Base-by-base conservation (phyloP, 2,329 filamentous ascomycete species). In the Aspergillus novoparasiticus region DNA sequence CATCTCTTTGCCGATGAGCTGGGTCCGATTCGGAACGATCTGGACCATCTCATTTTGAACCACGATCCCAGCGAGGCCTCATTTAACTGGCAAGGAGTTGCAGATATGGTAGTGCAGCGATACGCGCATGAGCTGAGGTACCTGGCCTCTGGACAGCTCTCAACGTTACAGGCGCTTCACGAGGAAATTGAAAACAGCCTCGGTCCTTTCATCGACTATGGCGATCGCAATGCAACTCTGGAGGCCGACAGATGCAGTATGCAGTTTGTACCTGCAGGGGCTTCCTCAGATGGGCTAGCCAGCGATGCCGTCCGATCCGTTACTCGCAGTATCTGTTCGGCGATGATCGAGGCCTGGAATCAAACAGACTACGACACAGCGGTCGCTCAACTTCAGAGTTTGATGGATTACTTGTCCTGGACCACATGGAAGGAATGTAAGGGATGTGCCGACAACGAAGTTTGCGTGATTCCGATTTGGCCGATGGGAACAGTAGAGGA, bases 381-480 rank as follows among this genome's bases (percentile, higher is more conserved):
- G 0, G 58, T 79, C 3, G 63, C 70, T 3, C 66, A 69, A 2
- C 65, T 85, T 19, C 68, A 75, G 8, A 66, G 73, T 0, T 71
- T 90, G 19, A 81, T 84, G 23, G 64, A 74, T 1, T 83, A 83
- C 61, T 77, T 90, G 2, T 79, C 80, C 8, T 90, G 88, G 88
- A 82, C 85, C 4, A 81, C 76, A 0, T 90, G 86, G 86, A 88
- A 86, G 68, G 79, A 83, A 57, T 86, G 86, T 58, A 76, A 79
- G 8, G 79, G 80, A 0, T 90, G 88, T 69, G 73, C 69, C 0
- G 78, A 80, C 9, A 80, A 85, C 51, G 83, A 90, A 73, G 73
- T 88, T 3, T 87, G 87, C 64, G 82, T 86, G 53, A 78, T 89
- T n/a, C 86, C 87, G 1, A 88, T 90, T 70, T 90, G 87, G 87